Evolutionary conservation across 2,329 filamentous ascomycete genomes (phyloP), one percentile per base, ranked within the genome.

Genomic region (Aspergillus sp.): DNA sequence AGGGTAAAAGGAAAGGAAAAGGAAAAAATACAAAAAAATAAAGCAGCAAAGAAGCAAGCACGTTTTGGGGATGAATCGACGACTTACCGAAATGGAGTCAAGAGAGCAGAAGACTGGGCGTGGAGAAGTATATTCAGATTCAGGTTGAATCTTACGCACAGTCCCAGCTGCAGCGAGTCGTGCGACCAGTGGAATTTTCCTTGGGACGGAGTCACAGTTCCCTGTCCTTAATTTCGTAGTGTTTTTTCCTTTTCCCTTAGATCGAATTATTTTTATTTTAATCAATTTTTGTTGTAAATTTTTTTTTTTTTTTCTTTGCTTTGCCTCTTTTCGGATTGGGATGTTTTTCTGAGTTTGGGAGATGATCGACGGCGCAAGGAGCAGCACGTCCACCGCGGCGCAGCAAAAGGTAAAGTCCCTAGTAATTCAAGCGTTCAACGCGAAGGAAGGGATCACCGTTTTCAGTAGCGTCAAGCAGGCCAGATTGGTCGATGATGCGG

Each of bases 281-380:
- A 25, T 25, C 25, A 25, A 25, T 27, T 27, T 27, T 27, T 27
- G 7, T 8, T 27, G 25, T 27, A 8, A 25, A 25, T 32, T 27
- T 54, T 57, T n/a, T 50, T 52, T 47, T 42, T 57, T n/a, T 50
- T 52, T 47, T 42, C 58, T 44, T 53, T 21, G 41, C 41, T 59
- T 64, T 60, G 47, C 50, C 49, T 38, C 19, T 27, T 39, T 50
- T 54, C 19, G 38, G 52, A 32, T 56, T 61, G 56, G 21, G 32
- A 55, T 51, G 51, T 52, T 65, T 65, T 64, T 59, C 60, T 61
- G 50, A 56, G 55, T 64, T 65, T 49, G 62, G 62, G 44, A 27
- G 66, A 62, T 62, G 67, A 69, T 69, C 67, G 64, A 64, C 66
- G 62, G 61, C 58, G 66, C 63, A 68, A 68, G 66, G 66, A 64